Conservation (phyloP, 345 rosid genomes). For the Gossypium sturtianum region DNA sequence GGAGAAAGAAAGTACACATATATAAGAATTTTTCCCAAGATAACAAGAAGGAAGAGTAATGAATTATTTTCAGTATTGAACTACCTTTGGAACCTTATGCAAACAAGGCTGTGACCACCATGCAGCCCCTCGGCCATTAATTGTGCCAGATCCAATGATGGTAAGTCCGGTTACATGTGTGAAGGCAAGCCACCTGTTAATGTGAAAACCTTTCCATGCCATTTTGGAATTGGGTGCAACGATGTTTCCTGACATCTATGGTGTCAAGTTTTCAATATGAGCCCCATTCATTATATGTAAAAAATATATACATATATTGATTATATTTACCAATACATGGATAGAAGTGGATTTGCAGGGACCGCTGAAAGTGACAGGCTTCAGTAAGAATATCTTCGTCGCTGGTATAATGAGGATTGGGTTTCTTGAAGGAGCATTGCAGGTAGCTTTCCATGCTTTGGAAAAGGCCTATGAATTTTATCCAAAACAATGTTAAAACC, state of each 20-base stretch:
- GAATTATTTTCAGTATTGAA: not conserved
- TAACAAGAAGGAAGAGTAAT: not conserved
- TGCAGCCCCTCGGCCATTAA: conserved; percentile 7
- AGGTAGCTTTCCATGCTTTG: conserved; percentile 24
- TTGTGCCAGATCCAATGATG: not conserved
- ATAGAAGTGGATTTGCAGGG: conserved; percentile 25
- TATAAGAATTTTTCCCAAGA: not conserved
- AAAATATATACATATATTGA: not conserved
- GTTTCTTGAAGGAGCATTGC: conserved; percentile 2
- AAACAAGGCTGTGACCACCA: conserved; percentile 1
- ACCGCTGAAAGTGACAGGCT: conserved; percentile 18
- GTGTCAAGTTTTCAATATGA: not conserved
- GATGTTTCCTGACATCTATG: conserved; percentile 9
- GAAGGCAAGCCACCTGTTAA: conserved; percentile 10
- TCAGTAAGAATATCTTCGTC: conserved; percentile 17
- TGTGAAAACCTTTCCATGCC: conserved; percentile 4
- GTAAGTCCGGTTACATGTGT: conserved; percentile 13
- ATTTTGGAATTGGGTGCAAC: conserved; percentile 8
- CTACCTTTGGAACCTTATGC: not conserved
- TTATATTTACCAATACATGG: conserved; percentile 11
- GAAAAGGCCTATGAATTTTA: conserved; percentile 13
- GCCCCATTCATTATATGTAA: not conserved
- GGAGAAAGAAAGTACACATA: not conserved
- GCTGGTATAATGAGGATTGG: conserved; percentile 17
- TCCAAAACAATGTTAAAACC: not conserved